Base-by-base conservation (phyloP, 148 eudicot species). In the Dysphania ambrosioides region DNA sequence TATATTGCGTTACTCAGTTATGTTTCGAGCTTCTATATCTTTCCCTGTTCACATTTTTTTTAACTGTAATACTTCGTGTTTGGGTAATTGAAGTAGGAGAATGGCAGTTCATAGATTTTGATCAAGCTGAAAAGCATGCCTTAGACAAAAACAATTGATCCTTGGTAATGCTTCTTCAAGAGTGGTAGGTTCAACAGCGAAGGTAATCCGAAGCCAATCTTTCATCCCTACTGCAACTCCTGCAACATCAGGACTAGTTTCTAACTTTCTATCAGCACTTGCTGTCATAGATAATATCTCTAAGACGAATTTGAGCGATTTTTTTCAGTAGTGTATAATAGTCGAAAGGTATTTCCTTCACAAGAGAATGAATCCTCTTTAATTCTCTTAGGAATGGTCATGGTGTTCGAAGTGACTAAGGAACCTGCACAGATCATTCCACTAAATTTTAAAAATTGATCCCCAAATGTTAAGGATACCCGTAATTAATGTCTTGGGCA, bases 151-250 rank as follows among this genome's bases (percentile, higher is more conserved):
- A 2, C 75, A 67, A 30, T 82, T 86, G 32, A 89, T 62, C 82
- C 97, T 85, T 57, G 56, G 78, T 30, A 91, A 60, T 44, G 84
- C 98, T 81, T 91, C 91, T 65, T 91, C 90, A 6, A 93, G 87
- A 26, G 91, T 75, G 2, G 86, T 72, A 24, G 91, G 89, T 10
- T 91, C 93, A 4, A 74, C 94, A 0, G 98, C 98, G 68, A 89
- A 93, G 5, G 97, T 93, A 36, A 93, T 70, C 19, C 98, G 81
- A 44, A 93, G 78, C 97, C 98, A 93, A 68, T 89, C 83, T 67
- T 91, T 84, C 82, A 93, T 76, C 49, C 97, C 94, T n/a, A 91
- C 92, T 0, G 93, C 85, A 49, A 84, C 30, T 60, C 98, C 98
- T 93, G 84, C 76, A 75, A 58, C 32, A 59, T 41, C 44, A 29